Evolutionary conservation across 257 asterid species (phyloP).

Genomic region (Solanum bulbocastanum): DNA sequence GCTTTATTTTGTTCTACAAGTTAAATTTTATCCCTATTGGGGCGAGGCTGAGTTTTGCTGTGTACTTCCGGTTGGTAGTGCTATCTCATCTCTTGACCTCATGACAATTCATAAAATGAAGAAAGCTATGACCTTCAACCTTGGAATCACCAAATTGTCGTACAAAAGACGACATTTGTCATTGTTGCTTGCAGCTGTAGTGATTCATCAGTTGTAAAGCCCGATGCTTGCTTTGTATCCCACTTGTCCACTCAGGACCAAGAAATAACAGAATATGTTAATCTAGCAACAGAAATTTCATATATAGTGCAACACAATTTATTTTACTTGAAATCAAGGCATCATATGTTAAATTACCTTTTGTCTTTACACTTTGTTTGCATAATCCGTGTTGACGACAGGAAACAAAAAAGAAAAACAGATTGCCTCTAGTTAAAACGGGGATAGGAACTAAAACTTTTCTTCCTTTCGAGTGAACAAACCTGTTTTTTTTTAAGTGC

Average conservation of each 20-base stretch:
- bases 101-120: neutral
- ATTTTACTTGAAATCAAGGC: neutral
- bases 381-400: neutral
- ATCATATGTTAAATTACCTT: neutral
- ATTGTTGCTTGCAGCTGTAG: neutral
- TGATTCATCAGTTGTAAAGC: neutral
- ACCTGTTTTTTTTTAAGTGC: neutral
- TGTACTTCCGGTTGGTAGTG: neutral
- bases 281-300: neutral
- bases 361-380: neutral
- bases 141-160: neutral
- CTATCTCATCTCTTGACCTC: neutral
- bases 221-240: neutral
- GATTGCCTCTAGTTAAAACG: neutral
- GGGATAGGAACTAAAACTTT: neutral
- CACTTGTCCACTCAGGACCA: neutral
- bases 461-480: neutral
- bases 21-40: neutral
- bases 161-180: neutral
- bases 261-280: neutral
- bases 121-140: neutral
- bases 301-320: neutral
- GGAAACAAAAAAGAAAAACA: neutral
- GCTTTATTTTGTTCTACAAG: neutral
- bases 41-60: neutral